Conservation (phyloP, 2,329 filamentous ascomycete species). For the Fusarium ambrosium region DNA sequence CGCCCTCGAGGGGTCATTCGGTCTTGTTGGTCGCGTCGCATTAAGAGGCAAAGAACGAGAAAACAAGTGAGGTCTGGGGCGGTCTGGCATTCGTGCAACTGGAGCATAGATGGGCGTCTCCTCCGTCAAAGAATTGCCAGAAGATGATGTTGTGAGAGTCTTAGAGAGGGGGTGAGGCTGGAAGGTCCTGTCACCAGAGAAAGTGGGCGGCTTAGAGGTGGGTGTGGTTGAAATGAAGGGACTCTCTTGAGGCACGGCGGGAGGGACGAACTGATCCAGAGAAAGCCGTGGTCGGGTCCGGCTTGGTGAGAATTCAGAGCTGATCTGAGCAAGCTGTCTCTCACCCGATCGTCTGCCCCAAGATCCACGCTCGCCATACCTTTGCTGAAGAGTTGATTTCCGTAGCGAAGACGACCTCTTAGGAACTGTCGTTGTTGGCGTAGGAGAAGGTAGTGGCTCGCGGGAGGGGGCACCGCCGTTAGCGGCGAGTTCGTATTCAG, state of each 20-base stretch:
- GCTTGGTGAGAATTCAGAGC: slow-evolving; percentile 68
- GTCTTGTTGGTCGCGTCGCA: slow-evolving; percentile 53
- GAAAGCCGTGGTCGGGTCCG: slow-evolving; percentile 80
- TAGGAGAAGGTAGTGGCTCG: slow-evolving; percentile 60
- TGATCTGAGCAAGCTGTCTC: slow-evolving; percentile 65
- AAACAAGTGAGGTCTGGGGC: slow-evolving; percentile 52
- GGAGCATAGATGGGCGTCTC: slow-evolving; percentile 65
- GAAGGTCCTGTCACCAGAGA: slow-evolving; percentile 59
- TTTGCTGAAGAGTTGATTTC: slow-evolving; percentile 89
- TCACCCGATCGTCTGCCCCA: slow-evolving; percentile 72
- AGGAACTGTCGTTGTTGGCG: slow-evolving; percentile 68
- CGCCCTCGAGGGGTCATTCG: slow-evolving; percentile 49
- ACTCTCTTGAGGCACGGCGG: slow-evolving; percentile 71
- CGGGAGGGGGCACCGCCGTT: slow-evolving; percentile 49
- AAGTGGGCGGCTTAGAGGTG: slow-evolving; percentile 63
- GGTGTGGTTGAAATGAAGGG: slow-evolving; percentile 71
- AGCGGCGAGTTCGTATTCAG: slow-evolving; percentile 68
- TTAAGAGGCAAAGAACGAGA: slow-evolving; percentile 57
- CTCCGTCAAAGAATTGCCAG: slow-evolving; percentile 81
- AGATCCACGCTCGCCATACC: slow-evolving; percentile 76
- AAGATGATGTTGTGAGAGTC: slow-evolving; percentile 88
- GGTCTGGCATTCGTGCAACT: slow-evolving; percentile 45
- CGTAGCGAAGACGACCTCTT: slow-evolving; percentile 83
- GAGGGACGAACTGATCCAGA: slow-evolving; percentile 81
- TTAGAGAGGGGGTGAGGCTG: slow-evolving; percentile 88